Evolutionary conservation across 2,329 filamentous ascomycete species (phyloP).

Genomic region (Monosporascus sp.): DNA sequence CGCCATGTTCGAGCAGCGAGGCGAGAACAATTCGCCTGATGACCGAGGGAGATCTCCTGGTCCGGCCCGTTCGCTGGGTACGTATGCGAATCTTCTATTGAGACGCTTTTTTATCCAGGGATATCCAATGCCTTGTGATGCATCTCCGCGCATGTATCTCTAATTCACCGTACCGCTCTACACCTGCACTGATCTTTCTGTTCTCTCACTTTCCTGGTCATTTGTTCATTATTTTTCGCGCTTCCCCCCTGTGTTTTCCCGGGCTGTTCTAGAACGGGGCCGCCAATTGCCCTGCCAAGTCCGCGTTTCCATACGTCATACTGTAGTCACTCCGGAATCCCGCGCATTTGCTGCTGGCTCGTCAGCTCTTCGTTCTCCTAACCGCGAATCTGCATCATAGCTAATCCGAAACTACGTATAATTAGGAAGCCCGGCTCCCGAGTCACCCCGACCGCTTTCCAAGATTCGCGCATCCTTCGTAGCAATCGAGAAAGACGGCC

Average conservation of each 20-base stretch:
- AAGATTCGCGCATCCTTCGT: constrained; percentile 74
- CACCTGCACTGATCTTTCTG: too few relatives aligned
- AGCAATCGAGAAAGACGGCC: constrained; percentile 62
- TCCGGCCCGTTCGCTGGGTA: constrained; percentile 37
- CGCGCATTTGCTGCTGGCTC: background rate
- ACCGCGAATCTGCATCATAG: constrained; percentile 4
- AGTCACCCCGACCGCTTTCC: constrained; percentile 61
- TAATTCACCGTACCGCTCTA: too few relatives aligned
- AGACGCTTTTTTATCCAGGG: background rate
- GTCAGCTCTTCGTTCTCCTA: constrained; percentile 1
- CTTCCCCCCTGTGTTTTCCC: too few relatives aligned
- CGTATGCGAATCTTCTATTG: constrained; percentile 17
- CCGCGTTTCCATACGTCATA: background rate
- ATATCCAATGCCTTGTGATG: background rate
- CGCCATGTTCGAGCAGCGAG: constrained; percentile 75
- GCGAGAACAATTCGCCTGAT: constrained; percentile 59
- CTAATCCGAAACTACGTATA: constrained; percentile 26
- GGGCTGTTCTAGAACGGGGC: background rate
- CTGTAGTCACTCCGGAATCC: background rate
- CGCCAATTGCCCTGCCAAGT: background rate
- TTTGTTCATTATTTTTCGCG: too few relatives aligned
- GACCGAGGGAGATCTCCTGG: constrained; percentile 63
- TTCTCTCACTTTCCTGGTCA: too few relatives aligned
- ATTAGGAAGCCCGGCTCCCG: constrained; percentile 31
- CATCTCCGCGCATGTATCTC: too few relatives aligned